Evolutionary conservation across 2,329 filamentous ascomycete genomes (phyloP), one percentile per base, ranked within the genome.

Genomic region (Neofusicoccum ribis): DNA sequence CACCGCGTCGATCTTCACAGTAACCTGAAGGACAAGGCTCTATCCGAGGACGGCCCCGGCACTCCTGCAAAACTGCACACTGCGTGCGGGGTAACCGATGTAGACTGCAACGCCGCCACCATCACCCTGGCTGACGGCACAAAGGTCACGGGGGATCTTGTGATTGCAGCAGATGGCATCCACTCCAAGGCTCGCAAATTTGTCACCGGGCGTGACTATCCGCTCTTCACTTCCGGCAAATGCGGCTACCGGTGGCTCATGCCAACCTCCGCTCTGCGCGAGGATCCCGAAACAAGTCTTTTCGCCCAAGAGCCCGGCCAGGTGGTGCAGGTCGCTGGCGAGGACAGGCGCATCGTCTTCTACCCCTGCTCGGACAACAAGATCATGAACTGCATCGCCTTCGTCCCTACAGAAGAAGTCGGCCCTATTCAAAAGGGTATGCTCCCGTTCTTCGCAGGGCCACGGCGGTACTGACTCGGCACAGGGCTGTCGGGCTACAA

Each of bases 181-280:
- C 78, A 81, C 69, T 64, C 63, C 0, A 64, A 70, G 3, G 68
- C 71, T 1, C 67, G 70, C 70, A 69, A 72, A 58, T 63, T 70
- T 65, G 62, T 79, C 63, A 70, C 49, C 12, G 78, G 68, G 44
- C 69, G 66, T 20, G 70, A 74, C 3, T 68, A 78, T n/a, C 74
- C 77, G 37, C 75, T 81, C 0, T 80, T 79, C 52, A 76, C 78
- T 2, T 82, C 81, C 2, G 86, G 85, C 1, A 86, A 86, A 69
- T 84, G 81, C 52, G 85, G 85, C 0, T 88, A 86, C 70, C 79
- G 86, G 6, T 88, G 87, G 72, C 71, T 87, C 5, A 78, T 88
- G 0, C 76, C 80, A 0, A 78, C 79, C 0, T 80, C 85, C 9
- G 76, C 75, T 3, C 77, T 79, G 0, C 65, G 77, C 5, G 75